Evolutionary conservation across 305 asterid genomes (phyloP).

Genomic region (Plantago lanceolata): DNA sequence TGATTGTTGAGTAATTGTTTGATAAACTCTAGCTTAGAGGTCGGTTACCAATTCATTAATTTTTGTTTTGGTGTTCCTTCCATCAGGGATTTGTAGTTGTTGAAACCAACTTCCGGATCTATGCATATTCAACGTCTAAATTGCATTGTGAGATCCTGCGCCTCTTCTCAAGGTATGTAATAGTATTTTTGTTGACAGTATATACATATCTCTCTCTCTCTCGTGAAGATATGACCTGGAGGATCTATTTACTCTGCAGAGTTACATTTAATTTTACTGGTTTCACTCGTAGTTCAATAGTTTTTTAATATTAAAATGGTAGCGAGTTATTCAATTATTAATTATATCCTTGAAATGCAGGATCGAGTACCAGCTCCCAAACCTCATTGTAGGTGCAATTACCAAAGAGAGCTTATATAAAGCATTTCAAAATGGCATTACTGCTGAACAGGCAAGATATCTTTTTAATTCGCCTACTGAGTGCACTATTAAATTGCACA

Average conservation of each 20-base stretch:
- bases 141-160: constrained; percentile 88
- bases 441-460: constrained; percentile 72
- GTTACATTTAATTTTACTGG: too few species aligned
- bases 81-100: constrained; percentile 89
- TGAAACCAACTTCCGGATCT: constrained; percentile 90
- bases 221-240: too few species aligned
- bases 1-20: too few species aligned
- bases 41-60: neutral
- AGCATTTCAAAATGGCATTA: constrained; percentile 84
- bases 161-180: constrained; percentile 73
- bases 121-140: constrained; percentile 88
- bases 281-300: too few species aligned
- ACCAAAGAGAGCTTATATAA: constrained; percentile 87
- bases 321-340: neutral
- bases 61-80: constrained; percentile 11
- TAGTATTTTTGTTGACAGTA: constrained; percentile 6
- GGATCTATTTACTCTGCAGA: too few species aligned
- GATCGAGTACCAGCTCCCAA: constrained; percentile 95
- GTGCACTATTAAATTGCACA: too few species aligned
- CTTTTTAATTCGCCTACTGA: neutral
- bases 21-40: too few species aligned
- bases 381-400: constrained; percentile 86
- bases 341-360: constrained; percentile 45
- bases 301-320: too few species aligned
- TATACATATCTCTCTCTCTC: neutral